phyloP scores from a whole-genome alignment of 2,329 filamentous ascomycete species.

The Calonectria naviculata region DNA sequence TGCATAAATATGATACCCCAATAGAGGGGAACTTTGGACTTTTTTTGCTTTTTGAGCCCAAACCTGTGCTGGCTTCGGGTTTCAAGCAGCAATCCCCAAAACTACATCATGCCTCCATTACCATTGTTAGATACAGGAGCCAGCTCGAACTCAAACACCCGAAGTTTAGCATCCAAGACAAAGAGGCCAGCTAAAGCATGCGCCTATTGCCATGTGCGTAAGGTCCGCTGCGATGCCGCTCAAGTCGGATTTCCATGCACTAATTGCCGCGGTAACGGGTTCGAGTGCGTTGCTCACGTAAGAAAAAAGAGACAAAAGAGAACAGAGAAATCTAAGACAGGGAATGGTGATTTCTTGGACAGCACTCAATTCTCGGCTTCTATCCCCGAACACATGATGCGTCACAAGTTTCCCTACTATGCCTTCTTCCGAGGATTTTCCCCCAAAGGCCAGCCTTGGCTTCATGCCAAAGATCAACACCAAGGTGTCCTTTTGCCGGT shows the following conservation, averaged over 20 bases:
- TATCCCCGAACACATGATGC: not conserved
- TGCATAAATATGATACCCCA: too few species aligned
- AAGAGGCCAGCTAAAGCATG: not conserved
- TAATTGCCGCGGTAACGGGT: not conserved
- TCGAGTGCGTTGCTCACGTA: not conserved
- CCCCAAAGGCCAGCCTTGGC: not conserved
- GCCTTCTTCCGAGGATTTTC: not conserved
- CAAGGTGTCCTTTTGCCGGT: not conserved
- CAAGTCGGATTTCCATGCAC: not conserved
- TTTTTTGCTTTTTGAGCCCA: too few species aligned
- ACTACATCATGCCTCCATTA: not conserved
- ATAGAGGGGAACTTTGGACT: too few species aligned
- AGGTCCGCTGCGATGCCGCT: not conserved
- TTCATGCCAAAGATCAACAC: not conserved
- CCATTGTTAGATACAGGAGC: not conserved
- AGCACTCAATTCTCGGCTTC: not conserved
- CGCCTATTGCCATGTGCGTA: not conserved
- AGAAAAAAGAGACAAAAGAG: not conserved
- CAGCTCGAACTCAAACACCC: not conserved
- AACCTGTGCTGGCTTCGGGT: too few species aligned
- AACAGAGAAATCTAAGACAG: not conserved
- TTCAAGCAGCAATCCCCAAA: too few species aligned
- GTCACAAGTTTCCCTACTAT: not conserved
- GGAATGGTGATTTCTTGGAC: too few species aligned
- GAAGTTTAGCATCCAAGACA: not conserved